Evolutionary conservation across 352 stramenopile species (phyloP).

Genomic region (Phytophthora pluvialis): DNA sequence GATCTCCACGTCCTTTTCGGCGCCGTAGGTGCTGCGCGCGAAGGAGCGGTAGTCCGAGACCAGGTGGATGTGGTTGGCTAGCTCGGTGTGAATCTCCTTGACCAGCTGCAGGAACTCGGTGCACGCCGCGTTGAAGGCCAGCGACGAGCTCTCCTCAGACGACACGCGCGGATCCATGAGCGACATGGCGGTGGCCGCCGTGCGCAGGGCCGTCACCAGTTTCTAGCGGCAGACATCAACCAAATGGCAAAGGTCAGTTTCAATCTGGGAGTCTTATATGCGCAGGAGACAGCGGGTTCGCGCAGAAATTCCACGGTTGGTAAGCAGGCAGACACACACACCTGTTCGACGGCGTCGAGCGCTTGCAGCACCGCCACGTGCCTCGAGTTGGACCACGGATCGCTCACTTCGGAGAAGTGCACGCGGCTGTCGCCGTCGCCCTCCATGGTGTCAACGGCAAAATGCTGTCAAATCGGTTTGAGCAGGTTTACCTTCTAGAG

Average conservation of each 20-base stretch:
- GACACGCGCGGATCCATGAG: slow-evolving; percentile 68
- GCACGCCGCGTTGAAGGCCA: slow-evolving; percentile 78
- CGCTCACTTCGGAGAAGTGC: slow-evolving; percentile 76
- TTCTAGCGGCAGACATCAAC: slow-evolving; percentile 49
- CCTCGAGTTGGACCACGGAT: slow-evolving; percentile 72
- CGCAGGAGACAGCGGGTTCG: slow-evolving; percentile 1
- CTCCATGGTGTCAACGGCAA: slow-evolving; percentile 44
- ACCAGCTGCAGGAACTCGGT: slow-evolving; percentile 89
- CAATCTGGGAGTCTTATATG: slow-evolving; percentile 1
- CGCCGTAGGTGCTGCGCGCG: slow-evolving; percentile 83
- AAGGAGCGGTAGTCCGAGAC: slow-evolving; percentile 88
- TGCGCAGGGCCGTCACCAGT: slow-evolving; percentile 78
- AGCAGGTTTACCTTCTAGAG: not conserved
- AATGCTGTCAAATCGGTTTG: slow-evolving; percentile 17
- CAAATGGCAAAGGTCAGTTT: slow-evolving; percentile 12
- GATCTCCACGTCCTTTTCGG: slow-evolving; percentile 83
- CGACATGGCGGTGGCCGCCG: slow-evolving; percentile 68
- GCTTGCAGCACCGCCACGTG: slow-evolving; percentile 81
- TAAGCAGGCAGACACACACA: slow-evolving; percentile 23
- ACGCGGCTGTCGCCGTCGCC: slow-evolving; percentile 73
- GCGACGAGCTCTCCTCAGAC: slow-evolving; percentile 68
- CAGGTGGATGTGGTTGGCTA: slow-evolving; percentile 84
- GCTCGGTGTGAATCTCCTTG: slow-evolving; percentile 85
- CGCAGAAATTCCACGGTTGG: not conserved
- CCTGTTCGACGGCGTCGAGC: slow-evolving; percentile 79